Evolutionary conservation across 2,329 filamentous ascomycete species (phyloP).

Genomic region (Tolypocladium capitatum): DNA sequence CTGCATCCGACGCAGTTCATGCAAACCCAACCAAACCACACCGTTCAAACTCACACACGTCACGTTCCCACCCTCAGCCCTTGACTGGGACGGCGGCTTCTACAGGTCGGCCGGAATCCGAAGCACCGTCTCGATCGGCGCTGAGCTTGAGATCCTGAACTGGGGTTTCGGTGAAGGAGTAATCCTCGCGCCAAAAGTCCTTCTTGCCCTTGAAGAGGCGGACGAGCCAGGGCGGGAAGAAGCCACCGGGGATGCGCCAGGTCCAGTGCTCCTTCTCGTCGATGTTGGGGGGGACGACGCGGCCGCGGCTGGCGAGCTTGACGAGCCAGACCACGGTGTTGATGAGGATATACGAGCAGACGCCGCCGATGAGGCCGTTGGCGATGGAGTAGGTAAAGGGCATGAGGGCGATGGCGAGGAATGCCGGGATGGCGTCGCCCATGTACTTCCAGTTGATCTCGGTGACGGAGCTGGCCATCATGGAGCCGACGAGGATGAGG

Average conservation of each 20-base stretch:
- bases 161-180: conserved; percentile 5
- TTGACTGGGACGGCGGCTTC: conserved; percentile 1
- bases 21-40: background rate
- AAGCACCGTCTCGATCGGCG: conserved; percentile 7
- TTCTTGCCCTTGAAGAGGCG: conserved; percentile 53
- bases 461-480: conserved; percentile 67
- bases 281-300: conserved; percentile 62
- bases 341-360: conserved; percentile 63
- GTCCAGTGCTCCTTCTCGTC: conserved; percentile 70
- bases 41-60: background rate
- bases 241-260: conserved; percentile 59
- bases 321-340: conserved; percentile 60
- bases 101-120: conserved; percentile 2
- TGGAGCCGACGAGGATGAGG: conserved; percentile 73
- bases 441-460: conserved; percentile 86
- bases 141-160: conserved; percentile 6
- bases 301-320: conserved; percentile 51
- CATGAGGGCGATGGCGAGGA: conserved; percentile 74
- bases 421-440: conserved; percentile 73
- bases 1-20: background rate
- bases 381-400: conserved; percentile 84
- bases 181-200: conserved; percentile 51
- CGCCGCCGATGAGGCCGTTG: conserved; percentile 71
- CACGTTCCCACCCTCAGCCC: background rate
- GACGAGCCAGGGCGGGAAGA: conserved; percentile 61